A percentile compares a stretch with the other conserved stretches of the same genome.
phyloP scores from a whole-genome alignment of 2,329 filamentous ascomycete species.

The Endocalyx cinctus region DNA sequence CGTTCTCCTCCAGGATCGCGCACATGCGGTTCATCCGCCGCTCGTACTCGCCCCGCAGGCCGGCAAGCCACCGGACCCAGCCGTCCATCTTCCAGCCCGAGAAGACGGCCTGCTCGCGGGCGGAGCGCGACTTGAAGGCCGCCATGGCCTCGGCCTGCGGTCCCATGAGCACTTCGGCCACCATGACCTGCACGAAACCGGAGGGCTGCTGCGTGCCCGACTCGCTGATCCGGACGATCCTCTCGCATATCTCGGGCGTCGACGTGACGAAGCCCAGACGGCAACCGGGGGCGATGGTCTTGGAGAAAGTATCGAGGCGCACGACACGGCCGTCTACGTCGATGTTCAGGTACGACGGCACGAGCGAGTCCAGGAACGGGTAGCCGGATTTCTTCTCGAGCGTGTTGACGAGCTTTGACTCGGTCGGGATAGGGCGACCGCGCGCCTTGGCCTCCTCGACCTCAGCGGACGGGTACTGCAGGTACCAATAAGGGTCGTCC shows the following conservation, averaged over 20 bases:
- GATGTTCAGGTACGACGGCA: constrained; percentile 75
- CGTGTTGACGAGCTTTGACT: constrained; percentile 24
- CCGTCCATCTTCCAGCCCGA: constrained; percentile 73
- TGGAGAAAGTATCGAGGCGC: constrained; percentile 88
- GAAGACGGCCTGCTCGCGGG: constrained; percentile 43
- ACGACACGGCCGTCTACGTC: constrained; percentile 85
- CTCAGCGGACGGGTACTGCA: constrained; percentile 76
- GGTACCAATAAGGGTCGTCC: constrained; percentile 94
- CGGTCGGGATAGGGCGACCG: constrained; percentile 28
- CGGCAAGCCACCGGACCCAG: constrained; percentile 88
- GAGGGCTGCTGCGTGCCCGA: constrained; percentile 76
- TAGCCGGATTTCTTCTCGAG: constrained; percentile 54
- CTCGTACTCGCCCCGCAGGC: constrained; percentile 79
- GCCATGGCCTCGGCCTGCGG: constrained; percentile 49
- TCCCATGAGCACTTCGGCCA: constrained; percentile 73
- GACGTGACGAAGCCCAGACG: constrained; percentile 88
- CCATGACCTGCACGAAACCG: constrained; percentile 81
- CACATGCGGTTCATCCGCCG: constrained; percentile 80
- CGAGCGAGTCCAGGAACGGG: constrained; percentile 75
- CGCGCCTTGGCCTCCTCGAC: constrained; percentile 45
- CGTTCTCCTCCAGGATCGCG: constrained; percentile 63
- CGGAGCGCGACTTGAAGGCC: constrained; percentile 39
- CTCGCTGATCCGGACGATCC: constrained; percentile 70
- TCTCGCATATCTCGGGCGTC: constrained; percentile 72
- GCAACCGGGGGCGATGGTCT: constrained; percentile 86